Evolutionary conservation across 495 filamentous ascomycete genomes (phyloP), one percentile per base, ranked within the genome.

Genomic region (Penicillium crystallinum): DNA sequence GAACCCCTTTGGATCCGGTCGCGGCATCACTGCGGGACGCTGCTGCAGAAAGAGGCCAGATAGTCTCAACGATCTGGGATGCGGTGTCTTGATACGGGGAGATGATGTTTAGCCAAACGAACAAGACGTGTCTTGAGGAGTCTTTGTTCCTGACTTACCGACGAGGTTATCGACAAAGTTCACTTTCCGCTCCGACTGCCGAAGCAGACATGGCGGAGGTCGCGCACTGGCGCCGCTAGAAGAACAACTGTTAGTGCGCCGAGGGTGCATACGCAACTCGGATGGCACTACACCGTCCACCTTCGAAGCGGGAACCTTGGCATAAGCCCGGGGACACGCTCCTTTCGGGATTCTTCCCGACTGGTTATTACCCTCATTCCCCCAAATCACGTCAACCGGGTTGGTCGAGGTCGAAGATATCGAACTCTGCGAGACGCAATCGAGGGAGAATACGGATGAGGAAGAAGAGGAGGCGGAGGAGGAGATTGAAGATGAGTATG

Each of bases 151-250:
- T 39, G 48, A 76, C 93, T 93, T 90, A 98, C 93, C 93, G 80
- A 98, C 92, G 67, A 98, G 89, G 74, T 83, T 90, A 68, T 97
- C 92, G 74, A 98, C 93, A 67, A 97, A 98, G 68, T 86, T 91
- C 64, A 88, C 81, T 75, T 96, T 97, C 55, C 93, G 86, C 66
- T 97, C 93, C 61, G 84, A 84, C 75, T 98, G 93, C 51, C 93
- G 87, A 38, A 91, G 78, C 46, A 97, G 82, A 51, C 85, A 77
- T 23, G 93, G 90, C 56, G 91, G 91, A 59, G 84, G 82, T 55
- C 83, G 81, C 48, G 81, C 69, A 57, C 83, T 76, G 48, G 82
- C 66, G 55, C 68, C 74, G 58, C 66, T 72, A 48, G 68, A 50
- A 39, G 70, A 57, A 38, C 69, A 59, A 44, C 65, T 69, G 57